These are phyloP conservation scores for Solanum bulbocastanum DNA, from an alignment of 257 asterid species.

Conservation along the genomic window DNA sequence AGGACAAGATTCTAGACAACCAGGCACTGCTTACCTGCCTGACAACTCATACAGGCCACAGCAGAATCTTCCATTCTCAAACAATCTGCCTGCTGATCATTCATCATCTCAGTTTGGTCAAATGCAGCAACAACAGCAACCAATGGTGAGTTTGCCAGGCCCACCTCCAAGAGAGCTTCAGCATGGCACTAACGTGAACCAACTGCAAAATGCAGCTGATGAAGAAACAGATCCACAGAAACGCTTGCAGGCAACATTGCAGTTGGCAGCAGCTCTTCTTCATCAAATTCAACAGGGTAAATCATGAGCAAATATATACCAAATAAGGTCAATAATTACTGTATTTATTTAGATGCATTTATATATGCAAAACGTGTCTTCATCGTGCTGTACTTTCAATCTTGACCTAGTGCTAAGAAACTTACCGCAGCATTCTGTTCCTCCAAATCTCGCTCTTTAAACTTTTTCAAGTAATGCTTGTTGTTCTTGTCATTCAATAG, in stretches of 20 bases:
- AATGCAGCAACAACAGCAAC: constrained; percentile 33
- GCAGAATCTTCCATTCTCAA: constrained; percentile 30
- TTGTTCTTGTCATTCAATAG: not conserved
- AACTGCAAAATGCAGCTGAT: constrained; percentile 32
- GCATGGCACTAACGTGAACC: constrained; percentile 27
- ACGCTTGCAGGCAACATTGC: constrained; percentile 84
- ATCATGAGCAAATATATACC: constrained; percentile 11
- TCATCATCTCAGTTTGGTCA: constrained; percentile 39
- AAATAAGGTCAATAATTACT: not conserved
- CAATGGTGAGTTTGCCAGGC: constrained; percentile 11
- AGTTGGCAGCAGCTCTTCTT: constrained; percentile 84
- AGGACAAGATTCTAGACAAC: constrained; percentile 34
- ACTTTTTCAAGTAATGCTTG: not conserved
- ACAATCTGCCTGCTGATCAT: constrained; percentile 34
- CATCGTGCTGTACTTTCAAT: not conserved
- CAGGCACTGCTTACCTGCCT: constrained; percentile 20
- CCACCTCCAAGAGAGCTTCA: constrained; percentile 33
- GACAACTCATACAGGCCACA: constrained; percentile 27
- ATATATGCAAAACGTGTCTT: not conserved
- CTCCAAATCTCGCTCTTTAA: not conserved
- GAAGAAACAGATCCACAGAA: constrained; percentile 71
- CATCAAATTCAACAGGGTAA: constrained; percentile 92
- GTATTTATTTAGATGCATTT: not conserved
- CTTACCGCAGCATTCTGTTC: not conserved
- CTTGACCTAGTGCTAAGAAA: not conserved